These are phyloP conservation scores for Phytophthora rubi DNA, from an alignment of 352 stramenopile genomes.

Conservation along the genomic window DNA sequence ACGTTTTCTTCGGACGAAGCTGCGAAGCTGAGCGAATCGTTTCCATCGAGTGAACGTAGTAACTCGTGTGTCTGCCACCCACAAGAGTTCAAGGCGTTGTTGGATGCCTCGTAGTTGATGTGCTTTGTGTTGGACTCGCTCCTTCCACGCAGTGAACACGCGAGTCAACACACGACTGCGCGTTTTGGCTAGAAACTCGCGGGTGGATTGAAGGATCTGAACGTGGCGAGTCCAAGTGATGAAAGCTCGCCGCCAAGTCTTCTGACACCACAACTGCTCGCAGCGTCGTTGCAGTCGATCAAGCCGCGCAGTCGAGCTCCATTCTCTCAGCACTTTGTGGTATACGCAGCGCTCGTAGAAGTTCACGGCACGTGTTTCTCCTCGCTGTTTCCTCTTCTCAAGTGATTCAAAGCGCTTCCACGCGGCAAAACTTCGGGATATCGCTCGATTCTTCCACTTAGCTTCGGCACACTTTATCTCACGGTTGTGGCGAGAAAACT, in stretches of 20 bases:
- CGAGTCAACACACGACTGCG: conserved; percentile 21
- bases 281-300: conserved; percentile 18
- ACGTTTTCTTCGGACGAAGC: conserved; percentile 12
- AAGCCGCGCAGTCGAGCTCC: conserved; percentile 1
- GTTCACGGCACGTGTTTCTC: conserved; percentile 14
- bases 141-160: conserved; percentile 55
- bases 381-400: conserved; percentile 13
- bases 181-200: conserved; percentile 16
- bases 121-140: conserved; percentile 19
- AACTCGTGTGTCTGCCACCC: conserved; percentile 23
- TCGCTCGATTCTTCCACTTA: conserved; percentile 32
- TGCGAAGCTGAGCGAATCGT: conserved; percentile 8
- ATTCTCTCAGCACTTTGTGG: conserved; percentile 3
- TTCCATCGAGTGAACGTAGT: conserved; percentile 30
- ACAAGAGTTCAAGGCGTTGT: conserved; percentile 39
- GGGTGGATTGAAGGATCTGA: conserved; percentile 9
- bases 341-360: conserved; percentile 13
- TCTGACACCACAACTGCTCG: conserved; percentile 20
- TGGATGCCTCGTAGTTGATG: conserved; percentile 32
- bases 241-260: conserved; percentile 17
- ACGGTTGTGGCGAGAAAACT: conserved; percentile 9
- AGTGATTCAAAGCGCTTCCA: conserved; percentile 25
- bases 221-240: conserved; percentile 24
- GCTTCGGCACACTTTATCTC: conserved; percentile 20
- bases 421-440: conserved; percentile 16